Percentiles rank a stretch among this genome's conserved stretches.
Conservation (phyloP, 257 asterid genomes). For the Eustoma russellianum region DNA sequence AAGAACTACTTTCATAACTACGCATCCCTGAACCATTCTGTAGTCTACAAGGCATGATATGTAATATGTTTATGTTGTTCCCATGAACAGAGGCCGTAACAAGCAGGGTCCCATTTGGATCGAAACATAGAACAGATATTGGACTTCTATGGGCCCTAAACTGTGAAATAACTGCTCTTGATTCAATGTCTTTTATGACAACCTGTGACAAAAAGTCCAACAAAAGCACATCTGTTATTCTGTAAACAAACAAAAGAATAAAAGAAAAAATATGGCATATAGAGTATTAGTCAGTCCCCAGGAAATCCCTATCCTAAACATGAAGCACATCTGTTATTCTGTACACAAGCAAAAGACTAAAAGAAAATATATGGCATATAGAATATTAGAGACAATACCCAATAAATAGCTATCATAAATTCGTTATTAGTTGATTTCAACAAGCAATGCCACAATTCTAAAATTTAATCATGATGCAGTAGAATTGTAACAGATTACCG, state of each 20-base stretch:
- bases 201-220: slow-evolving; percentile 19
- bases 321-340: neutral
- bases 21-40: slow-evolving; percentile 27
- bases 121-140: slow-evolving; percentile 38
- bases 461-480: too few relatives aligned
- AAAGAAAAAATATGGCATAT: too few relatives aligned
- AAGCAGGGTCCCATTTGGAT: slow-evolving; percentile 46
- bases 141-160: slow-evolving; percentile 44
- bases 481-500: slow-evolving; percentile 17
- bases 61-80: slow-evolving; percentile 40
- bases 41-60: slow-evolving; percentile 27
- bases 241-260: too few relatives aligned
- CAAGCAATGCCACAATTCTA: too few relatives aligned
- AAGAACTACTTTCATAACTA: slow-evolving; percentile 28
- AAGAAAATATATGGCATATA: too few relatives aligned
- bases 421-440: too few relatives aligned
- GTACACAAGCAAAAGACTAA: too few relatives aligned
- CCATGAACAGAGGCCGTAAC: slow-evolving; percentile 43
- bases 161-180: slow-evolving; percentile 33
- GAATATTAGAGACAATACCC: too few relatives aligned
- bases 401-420: too few relatives aligned
- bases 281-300: too few relatives aligned
- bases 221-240: slow-evolving; percentile 1
- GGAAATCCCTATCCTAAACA: too few relatives aligned
- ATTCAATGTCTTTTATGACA: slow-evolving; percentile 31